Evolutionary conservation across 192 early-diverging fungal species (phyloP).

Genomic region (Dissophora ornata): DNA sequence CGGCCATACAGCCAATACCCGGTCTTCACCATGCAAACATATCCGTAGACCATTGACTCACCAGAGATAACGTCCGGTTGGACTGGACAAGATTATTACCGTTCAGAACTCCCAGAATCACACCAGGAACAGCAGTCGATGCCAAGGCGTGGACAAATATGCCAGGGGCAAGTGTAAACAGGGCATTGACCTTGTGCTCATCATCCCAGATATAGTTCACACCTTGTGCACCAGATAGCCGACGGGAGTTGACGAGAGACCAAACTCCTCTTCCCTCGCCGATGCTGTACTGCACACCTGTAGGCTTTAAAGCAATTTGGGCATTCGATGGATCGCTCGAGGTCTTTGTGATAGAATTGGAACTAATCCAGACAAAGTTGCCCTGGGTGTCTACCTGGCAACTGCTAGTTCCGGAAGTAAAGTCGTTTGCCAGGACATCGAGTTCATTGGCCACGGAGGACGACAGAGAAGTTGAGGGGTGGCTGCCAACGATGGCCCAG

Average conservation of each 20-base stretch:
- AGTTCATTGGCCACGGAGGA: not conserved
- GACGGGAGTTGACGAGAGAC: not conserved
- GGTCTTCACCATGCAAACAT: no score
- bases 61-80: constrained; percentile 11
- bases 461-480: not conserved
- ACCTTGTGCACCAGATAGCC: not conserved
- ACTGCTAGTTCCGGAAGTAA: not conserved
- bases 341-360: not conserved
- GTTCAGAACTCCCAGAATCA: not conserved
- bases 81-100: constrained; percentile 11
- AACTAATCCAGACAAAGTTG: constrained; percentile 26
- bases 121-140: not conserved
- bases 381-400: constrained; percentile 17
- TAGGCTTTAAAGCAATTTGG: not conserved
- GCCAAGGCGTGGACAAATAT: constrained; percentile 20
- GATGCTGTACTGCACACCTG: constrained; percentile 1
- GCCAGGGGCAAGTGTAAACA: constrained; percentile 8
- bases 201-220: constrained; percentile 5
- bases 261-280: not conserved
- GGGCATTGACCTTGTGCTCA: not conserved
- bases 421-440: constrained; percentile 7
- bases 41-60: not conserved
- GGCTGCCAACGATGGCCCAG: constrained; percentile 15
- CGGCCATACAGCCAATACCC: not conserved
- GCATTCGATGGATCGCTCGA: not conserved